These are phyloP conservation scores for Kodamaea lidongshanica DNA, from an alignment of 805 yeast species.

Conservation along the genomic window DNA sequence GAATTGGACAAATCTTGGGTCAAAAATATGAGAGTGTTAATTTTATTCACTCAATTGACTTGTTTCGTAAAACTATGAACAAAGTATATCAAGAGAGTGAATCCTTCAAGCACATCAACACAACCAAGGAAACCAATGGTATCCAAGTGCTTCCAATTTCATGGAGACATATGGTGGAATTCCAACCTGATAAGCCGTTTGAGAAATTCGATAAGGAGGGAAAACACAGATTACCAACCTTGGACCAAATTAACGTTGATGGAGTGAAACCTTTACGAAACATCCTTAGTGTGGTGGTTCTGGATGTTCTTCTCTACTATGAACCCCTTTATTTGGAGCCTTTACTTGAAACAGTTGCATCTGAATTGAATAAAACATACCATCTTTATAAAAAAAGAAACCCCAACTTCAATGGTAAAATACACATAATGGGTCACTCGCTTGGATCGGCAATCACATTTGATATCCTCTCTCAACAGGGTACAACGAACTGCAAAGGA, in stretches of 20 bases:
- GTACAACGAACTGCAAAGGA: slow-evolving; percentile 6
- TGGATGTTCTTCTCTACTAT: slow-evolving; percentile 72
- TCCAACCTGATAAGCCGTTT: slow-evolving; percentile 43
- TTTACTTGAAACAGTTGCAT: slow-evolving; percentile 56
- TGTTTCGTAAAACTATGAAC: slow-evolving; percentile 54
- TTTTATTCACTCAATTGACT: slow-evolving; percentile 78
- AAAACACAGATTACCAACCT: slow-evolving; percentile 46
- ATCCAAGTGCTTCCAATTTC: slow-evolving; percentile 85
- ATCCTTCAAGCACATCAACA: slow-evolving; percentile 29
- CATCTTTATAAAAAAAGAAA: slow-evolving; percentile 52
- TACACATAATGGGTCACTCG: slow-evolving; percentile 86
- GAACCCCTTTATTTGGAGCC: slow-evolving; percentile 61
- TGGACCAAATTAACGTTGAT: slow-evolving; percentile 67
- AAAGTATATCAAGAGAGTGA: slow-evolving; percentile 38
- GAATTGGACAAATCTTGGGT: slow-evolving; percentile 88
- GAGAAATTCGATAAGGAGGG: slow-evolving; percentile 34
- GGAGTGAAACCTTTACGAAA: slow-evolving; percentile 74
- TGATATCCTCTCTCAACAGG: slow-evolving; percentile 58
- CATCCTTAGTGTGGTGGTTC: slow-evolving; percentile 76
- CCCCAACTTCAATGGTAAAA: slow-evolving; percentile 72
- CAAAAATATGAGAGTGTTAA: slow-evolving; percentile 72
- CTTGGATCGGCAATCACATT: slow-evolving; percentile 81
- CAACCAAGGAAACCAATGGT: slow-evolving; percentile 39
- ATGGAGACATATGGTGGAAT: slow-evolving; percentile 79
- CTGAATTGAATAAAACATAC: slow-evolving; percentile 59